phyloP scores from a whole-genome alignment of 2,329 filamentous ascomycete species.

The Penicillium palitans region DNA sequence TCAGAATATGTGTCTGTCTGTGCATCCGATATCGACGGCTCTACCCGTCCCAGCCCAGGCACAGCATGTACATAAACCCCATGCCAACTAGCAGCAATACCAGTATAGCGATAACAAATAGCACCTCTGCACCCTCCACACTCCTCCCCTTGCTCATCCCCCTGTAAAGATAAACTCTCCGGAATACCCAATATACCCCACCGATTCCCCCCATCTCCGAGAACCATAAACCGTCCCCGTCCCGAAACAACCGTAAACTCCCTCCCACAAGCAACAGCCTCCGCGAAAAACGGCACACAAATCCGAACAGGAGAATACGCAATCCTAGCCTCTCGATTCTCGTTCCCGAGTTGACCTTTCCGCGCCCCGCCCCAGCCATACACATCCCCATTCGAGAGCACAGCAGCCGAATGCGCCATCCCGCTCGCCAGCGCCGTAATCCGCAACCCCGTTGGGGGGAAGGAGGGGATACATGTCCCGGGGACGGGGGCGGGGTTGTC shows the following conservation, averaged over 20 bases:
- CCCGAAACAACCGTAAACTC: conserved; percentile 76
- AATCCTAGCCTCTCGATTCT: conserved; percentile 48
- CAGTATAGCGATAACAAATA: conserved; percentile 63
- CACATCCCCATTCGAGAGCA: conserved; percentile 72
- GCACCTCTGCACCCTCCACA: conserved; percentile 2
- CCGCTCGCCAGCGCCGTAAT: conserved; percentile 68
- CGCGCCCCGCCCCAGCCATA: conserved; percentile 88
- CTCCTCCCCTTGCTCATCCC: conserved; percentile 20
- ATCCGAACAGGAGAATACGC: conserved; percentile 64
- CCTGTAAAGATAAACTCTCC: conserved; percentile 1
- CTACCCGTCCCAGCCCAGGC: background rate
- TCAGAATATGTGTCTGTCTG: background rate
- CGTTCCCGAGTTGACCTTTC: conserved; percentile 76
- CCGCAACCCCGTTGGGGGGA: conserved; percentile 61
- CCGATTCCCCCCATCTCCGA: conserved; percentile 68
- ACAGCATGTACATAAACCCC: conserved; percentile 66
- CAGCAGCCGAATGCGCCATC: conserved; percentile 73
- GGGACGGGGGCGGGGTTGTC: conserved; percentile 33
- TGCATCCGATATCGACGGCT: background rate
- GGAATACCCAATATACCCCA: conserved; percentile 65
- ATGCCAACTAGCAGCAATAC: conserved; percentile 78
- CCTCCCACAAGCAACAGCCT: conserved; percentile 72
- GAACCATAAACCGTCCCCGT: conserved; percentile 61
- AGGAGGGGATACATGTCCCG: conserved; percentile 56
- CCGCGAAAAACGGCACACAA: conserved; percentile 61